A percentile compares a stretch with the other conserved stretches of the same genome.
phyloP scores from a whole-genome alignment of 352 stramenopile genomes.

The Phytopythium mirpurense region DNA sequence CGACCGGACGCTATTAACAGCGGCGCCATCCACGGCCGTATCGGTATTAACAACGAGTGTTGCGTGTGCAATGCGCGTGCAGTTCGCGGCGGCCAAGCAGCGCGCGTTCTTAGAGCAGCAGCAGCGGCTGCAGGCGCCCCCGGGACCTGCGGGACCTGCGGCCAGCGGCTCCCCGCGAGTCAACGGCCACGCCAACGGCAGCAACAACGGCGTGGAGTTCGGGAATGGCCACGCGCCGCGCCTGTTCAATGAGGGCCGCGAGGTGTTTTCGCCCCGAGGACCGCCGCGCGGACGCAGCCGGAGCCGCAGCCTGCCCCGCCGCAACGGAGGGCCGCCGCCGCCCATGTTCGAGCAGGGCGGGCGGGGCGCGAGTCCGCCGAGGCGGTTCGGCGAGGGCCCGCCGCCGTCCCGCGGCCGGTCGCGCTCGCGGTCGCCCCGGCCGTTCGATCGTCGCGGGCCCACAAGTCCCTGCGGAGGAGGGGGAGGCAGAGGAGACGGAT shows the following conservation, averaged over 20 bases:
- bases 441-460: constrained; percentile 1
- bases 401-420: background rate
- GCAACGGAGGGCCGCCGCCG: constrained; percentile 17
- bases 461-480: constrained; percentile 1
- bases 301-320: constrained; percentile 28
- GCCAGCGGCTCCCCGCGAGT: background rate
- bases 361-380: background rate
- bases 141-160: background rate
- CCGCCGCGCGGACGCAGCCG: constrained; percentile 23
- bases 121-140: background rate
- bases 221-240: constrained; percentile 1
- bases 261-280: constrained; percentile 19
- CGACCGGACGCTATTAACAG: no score
- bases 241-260: constrained; percentile 25
- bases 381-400: background rate
- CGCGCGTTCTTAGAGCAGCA: constrained; percentile 5
- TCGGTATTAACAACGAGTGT: no score
- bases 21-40: no score
- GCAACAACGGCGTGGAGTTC: no score
- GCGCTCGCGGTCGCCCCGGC: constrained; percentile 1
- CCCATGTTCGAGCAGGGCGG: constrained; percentile 5
- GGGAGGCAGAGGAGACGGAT: background rate
- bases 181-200: background rate
- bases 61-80: background rate
- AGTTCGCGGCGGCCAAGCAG: constrained; percentile 1